Conservation (phyloP, 768 basidiomycete genomes). For the Hortiboletus campestris region DNA sequence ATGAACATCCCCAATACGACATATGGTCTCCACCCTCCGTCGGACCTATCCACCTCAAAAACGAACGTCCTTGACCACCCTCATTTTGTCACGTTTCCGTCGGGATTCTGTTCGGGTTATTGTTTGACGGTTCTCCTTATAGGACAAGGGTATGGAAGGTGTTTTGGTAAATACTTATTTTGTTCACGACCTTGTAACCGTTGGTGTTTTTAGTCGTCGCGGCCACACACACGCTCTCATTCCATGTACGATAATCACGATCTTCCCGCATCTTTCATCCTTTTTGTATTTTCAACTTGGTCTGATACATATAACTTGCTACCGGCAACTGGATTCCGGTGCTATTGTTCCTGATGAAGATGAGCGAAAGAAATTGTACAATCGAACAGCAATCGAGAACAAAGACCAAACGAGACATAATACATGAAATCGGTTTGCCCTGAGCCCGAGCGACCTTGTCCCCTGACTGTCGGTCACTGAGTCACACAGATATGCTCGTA, state of each 20-base stretch:
- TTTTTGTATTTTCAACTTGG: conserved; percentile 5
- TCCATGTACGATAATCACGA: conserved; percentile 10
- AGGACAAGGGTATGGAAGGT: background rate
- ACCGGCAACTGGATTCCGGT: background rate
- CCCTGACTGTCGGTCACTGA: too few species aligned
- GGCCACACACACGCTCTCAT: conserved; percentile 1
- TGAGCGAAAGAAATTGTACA: background rate
- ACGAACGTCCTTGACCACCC: conserved; percentile 6
- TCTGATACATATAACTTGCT: conserved; percentile 7
- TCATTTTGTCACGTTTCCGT: background rate
- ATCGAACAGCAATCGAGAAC: too few species aligned
- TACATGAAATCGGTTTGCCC: too few species aligned
- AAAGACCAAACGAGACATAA: too few species aligned
- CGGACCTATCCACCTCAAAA: conserved; percentile 22
- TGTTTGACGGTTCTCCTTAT: background rate
- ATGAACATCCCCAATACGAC: background rate
- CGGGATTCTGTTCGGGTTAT: background rate
- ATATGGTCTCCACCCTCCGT: background rate
- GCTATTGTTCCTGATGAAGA: background rate
- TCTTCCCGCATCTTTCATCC: background rate
- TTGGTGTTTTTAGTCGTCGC: background rate
- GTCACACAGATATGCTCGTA: too few species aligned
- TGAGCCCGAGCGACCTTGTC: too few species aligned
- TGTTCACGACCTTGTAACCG: background rate
- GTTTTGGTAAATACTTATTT: background rate